Base-by-base conservation (phyloP, 177 flowering plant genomes). In the Tripterygium wilfordii region DNA sequence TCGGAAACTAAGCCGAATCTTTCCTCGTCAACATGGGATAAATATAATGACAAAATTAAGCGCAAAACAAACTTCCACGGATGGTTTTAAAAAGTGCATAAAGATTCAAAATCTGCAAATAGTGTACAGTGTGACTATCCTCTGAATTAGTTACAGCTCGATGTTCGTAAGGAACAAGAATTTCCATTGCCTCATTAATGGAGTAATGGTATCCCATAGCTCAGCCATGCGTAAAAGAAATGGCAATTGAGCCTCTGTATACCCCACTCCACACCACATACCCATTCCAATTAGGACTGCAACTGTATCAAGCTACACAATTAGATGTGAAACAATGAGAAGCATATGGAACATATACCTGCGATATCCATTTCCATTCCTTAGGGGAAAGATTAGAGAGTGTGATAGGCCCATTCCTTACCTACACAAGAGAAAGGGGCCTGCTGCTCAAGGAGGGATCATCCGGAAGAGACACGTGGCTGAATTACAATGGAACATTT, bases 281-380 rank as follows among this genome's bases (percentile, higher is more conserved):
- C 27, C 44, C 46, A 39, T 18, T 36, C 48, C 54, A 51, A 53
- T 42, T 37, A 53, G 39, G 49, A 42, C 68, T 56, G 61, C 70
- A 51, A 52, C 38, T 51, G 47, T 46, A 56, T 47, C 40, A 58
- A 42, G 60, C 35, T 35, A 32, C 45, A 36, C 22, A 40, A 19
- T n/a, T n/a, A n/a, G n/a, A n/a, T 16, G 36, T 30, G 50, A 20
- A 57, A 33, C 32, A 40, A 42, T 33, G 44, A 56, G 32, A 28
- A n/a, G 40, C 54, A 59, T 19, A 40, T 28, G 19, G 54, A 53
- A 55, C 62, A 23, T 54, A 50, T 57, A 69, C 72, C 72, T 69
- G 56, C 47, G 35, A 15, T 17, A 30, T 41, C 61, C 41, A 49
- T 33, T 32, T n/a, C n/a, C n/a, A n/a, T n/a, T n/a, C n/a, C n/a